Evolutionary conservation across 352 stramenopile species (phyloP), one percentile per base, ranked within the genome.

Genomic region (Globisporangium viniferum): DNA sequence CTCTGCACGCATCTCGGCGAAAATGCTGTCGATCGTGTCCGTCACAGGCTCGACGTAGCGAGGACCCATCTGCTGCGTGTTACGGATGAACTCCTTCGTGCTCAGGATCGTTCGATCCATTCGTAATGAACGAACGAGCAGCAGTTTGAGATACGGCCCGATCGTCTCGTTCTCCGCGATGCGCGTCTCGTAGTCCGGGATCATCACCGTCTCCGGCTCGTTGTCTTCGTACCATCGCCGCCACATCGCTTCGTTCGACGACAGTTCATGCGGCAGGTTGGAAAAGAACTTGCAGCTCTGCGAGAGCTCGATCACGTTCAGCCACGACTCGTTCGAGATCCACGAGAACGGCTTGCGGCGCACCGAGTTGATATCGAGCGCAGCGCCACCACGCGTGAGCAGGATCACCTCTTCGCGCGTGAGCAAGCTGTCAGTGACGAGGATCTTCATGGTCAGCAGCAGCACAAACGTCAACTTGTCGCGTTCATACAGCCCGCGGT

Each of bases 381-480:
- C 97, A 5, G 97, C 97, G 62, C 97, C 97, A 71, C 97, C 97
- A 60, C 96, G 86, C 35, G 98, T 97, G 60, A 99, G 91, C 18
- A 99, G 72, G 5, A 89, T 98, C 15, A 99, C 89, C 78, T 99
- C 97, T 69, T 92, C 92, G 14, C 80, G 81, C 51, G 96, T 98
- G n/a, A 99, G 71, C 39, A 98, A 71, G 41, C 69, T 89, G 55
- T 97, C 95, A 5, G 93, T 98, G 18, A 99, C 96, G 44, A 99
- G 84, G 71, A 99, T 99, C 84, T 99, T 99, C 76, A 99, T 89
- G 1, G 97, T 99, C 29, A 99, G 74, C 15, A 99, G 77, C 41
- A 99, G 73, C 24, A 99, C 85, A 75, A 99, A 99, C 48, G 97
- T 99, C 20, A 99, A 84, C 81, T 99, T 99, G 81, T 99, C 95